Evolutionary conservation across 148 eudicot genomes (phyloP).

Genomic region (Rhododendron vialii): DNA sequence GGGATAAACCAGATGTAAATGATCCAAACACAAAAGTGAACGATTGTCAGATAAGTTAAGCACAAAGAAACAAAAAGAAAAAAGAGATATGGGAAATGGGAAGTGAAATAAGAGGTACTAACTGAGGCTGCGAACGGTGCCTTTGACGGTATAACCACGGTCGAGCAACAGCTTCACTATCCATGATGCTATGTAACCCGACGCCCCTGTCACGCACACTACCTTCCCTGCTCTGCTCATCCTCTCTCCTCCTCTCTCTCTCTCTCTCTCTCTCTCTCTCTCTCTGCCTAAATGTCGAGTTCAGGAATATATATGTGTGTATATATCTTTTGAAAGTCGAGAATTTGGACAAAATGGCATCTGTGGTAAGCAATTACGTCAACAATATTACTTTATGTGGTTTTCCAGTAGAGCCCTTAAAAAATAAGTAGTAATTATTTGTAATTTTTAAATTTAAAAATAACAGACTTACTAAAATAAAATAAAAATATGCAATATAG

Average conservation of each 20-base stretch:
- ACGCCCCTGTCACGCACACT: constrained; percentile 5
- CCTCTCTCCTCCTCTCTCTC: neutral
- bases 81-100: neutral
- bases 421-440: too few relatives aligned
- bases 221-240: neutral
- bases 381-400: too few relatives aligned
- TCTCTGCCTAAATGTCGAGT: neutral
- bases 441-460: too few relatives aligned
- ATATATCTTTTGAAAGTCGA: too few relatives aligned
- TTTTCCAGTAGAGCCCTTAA: too few relatives aligned
- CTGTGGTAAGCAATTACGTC: too few relatives aligned
- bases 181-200: constrained; percentile 4
- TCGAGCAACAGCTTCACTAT: neutral
- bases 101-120: neutral
- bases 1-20: neutral
- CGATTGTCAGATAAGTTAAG: neutral
- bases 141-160: neutral
- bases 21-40: neutral
- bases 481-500: too few relatives aligned
- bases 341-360: too few relatives aligned
- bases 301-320: too few relatives aligned
- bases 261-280: neutral
- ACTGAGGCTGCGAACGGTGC: neutral
- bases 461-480: too few relatives aligned
- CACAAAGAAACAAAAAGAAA: neutral